Evolutionary conservation across 1,284 basidiomycete genomes (phyloP).

Genomic region (Cutaneotrichosporon dermatis): DNA sequence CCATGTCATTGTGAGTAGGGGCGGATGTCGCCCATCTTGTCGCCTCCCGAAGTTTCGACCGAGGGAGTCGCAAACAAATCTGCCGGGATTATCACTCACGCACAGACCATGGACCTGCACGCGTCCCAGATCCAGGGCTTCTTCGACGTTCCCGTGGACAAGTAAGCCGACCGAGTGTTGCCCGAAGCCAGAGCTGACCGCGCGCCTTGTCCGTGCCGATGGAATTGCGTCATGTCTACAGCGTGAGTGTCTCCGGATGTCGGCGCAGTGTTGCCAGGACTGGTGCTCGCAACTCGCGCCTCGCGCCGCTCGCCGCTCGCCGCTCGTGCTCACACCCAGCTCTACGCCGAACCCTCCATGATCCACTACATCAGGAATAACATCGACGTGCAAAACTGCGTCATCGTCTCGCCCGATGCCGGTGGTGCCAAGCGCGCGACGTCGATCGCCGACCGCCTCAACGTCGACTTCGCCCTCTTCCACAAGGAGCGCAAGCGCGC

Average conservation of each 20-base stretch:
- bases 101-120: slow-evolving; percentile 94
- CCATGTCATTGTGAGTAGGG: slow-evolving; percentile 84
- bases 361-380: slow-evolving; percentile 92
- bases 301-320: neutral
- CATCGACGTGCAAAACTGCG: slow-evolving; percentile 79
- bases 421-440: slow-evolving; percentile 98
- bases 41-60: too few species aligned
- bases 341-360: slow-evolving; percentile 96
- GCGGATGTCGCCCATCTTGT: too few species aligned
- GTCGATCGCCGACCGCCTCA: slow-evolving; percentile 91
- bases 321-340: slow-evolving; percentile 29
- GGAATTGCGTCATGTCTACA: slow-evolving; percentile 4
- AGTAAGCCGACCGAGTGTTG: slow-evolving; percentile 60
- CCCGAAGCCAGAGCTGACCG: neutral
- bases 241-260: slow-evolving; percentile 16
- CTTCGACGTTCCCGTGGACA: slow-evolving; percentile 99
- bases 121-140: slow-evolving; percentile 99
- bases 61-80: too few species aligned
- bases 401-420: slow-evolving; percentile 98
- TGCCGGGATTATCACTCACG: neutral
- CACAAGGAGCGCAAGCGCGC: slow-evolving; percentile 99
- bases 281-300: neutral
- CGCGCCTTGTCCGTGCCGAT: too few species aligned
- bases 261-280: neutral
- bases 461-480: slow-evolving; percentile 97